phyloP scores from a whole-genome alignment of 169 alveolate species.

The Plasmodium inui region DNA sequence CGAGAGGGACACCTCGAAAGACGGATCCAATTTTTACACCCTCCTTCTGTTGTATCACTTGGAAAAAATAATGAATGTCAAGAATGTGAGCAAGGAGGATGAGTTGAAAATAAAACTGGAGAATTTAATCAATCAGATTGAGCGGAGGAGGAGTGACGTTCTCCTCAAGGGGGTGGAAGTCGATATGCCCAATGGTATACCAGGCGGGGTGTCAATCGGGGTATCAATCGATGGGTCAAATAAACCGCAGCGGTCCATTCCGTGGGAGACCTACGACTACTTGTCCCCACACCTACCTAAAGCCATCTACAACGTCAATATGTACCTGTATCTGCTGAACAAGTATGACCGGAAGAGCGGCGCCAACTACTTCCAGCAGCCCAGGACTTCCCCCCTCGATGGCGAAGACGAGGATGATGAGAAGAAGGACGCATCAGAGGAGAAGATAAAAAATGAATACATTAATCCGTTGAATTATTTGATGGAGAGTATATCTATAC shows the following conservation, averaged over 20 bases:
- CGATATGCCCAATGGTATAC: neutral
- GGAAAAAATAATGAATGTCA: slow-evolving; percentile 42
- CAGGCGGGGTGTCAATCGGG: neutral
- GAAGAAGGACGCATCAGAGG: neutral
- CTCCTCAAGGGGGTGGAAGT: neutral
- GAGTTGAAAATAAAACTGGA: slow-evolving; percentile 71
- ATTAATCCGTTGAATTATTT: slow-evolving; percentile 57
- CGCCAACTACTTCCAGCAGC: neutral
- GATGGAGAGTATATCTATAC: slow-evolving; percentile 55
- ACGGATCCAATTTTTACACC: slow-evolving; percentile 3
- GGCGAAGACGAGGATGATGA: neutral
- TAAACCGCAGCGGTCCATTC: neutral
- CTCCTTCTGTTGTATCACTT: slow-evolving; percentile 33
- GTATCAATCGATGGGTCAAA: neutral
- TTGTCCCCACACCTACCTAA: slow-evolving; percentile 32
- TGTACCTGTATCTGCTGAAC: slow-evolving; percentile 39
- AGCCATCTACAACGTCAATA: slow-evolving; percentile 46
- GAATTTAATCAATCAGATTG: slow-evolving; percentile 62
- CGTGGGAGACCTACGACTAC: slow-evolving; percentile 16
- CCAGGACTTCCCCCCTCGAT: neutral
- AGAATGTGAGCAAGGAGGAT: slow-evolving; percentile 50
- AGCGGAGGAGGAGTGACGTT: slow-evolving; percentile 13
- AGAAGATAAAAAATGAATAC: slow-evolving; percentile 23
- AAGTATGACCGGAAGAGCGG: slow-evolving; percentile 60
- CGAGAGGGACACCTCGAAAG: neutral